phyloP scores from a whole-genome alignment of 1,284 basidiomycete genomes.

The Melanopsichium pennsylvanicum region DNA sequence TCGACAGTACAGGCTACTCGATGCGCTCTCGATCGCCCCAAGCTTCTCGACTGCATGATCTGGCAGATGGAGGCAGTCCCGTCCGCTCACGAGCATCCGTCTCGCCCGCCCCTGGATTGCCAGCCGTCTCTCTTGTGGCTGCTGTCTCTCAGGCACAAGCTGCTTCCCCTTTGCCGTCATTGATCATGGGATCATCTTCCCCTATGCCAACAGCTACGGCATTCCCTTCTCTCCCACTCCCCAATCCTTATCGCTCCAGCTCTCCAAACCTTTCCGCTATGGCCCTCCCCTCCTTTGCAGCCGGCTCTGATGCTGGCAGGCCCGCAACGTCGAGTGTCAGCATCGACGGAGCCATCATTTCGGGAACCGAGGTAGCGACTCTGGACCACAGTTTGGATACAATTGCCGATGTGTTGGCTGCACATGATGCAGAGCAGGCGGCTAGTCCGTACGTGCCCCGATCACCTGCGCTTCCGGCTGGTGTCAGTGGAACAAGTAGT shows the following conservation, averaged over 20 bases:
- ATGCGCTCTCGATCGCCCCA: slow-evolving; percentile 48
- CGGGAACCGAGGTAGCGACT: slow-evolving; percentile 52
- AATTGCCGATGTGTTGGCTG: slow-evolving; percentile 53
- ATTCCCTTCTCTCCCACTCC: slow-evolving; percentile 54
- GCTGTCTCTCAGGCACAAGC: slow-evolving; percentile 30
- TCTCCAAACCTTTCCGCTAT: slow-evolving; percentile 48
- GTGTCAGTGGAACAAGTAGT: slow-evolving; percentile 27
- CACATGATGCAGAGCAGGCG: slow-evolving; percentile 44
- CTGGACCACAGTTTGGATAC: slow-evolving; percentile 53
- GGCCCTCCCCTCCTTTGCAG: slow-evolving; percentile 34
- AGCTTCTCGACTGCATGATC: slow-evolving; percentile 12
- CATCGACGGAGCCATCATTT: slow-evolving; percentile 64
- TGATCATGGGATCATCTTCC: slow-evolving; percentile 8
- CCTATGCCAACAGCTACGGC: slow-evolving; percentile 49
- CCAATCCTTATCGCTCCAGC: slow-evolving; percentile 53
- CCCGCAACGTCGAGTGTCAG: slow-evolving; percentile 53
- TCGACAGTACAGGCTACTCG: slow-evolving; percentile 24
- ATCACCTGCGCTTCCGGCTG: slow-evolving; percentile 22
- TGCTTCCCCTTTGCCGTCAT: slow-evolving; percentile 9
- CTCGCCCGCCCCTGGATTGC: slow-evolving; percentile 25
- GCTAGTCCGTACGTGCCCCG: slow-evolving; percentile 46
- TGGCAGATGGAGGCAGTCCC: slow-evolving; percentile 31
- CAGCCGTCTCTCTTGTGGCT: slow-evolving; percentile 28
- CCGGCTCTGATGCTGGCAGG: slow-evolving; percentile 37
- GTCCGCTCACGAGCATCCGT: slow-evolving; percentile 31